A percentile compares a stretch with the other conserved stretches of the same genome.
Conservation (phyloP, 306 rosid genomes). For the Cucurbita argyrosperma region DNA sequence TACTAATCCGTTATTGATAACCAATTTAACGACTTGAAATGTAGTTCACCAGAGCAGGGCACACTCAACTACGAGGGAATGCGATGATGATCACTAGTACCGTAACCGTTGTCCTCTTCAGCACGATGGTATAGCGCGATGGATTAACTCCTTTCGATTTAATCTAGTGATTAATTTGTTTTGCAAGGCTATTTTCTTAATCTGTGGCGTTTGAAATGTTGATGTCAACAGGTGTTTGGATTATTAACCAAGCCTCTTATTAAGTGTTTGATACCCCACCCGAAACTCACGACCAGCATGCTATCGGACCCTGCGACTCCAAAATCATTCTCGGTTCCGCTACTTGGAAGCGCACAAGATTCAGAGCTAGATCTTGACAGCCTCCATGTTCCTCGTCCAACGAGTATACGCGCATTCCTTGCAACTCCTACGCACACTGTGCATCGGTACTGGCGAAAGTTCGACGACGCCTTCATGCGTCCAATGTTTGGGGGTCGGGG, state of each 20-base stretch:
- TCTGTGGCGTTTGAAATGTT: background rate
- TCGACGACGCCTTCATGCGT: constrained; percentile 80
- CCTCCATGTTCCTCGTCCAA: constrained; percentile 23
- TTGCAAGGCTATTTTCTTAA: background rate
- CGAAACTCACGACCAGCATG: constrained; percentile 44
- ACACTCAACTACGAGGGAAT: constrained; percentile 54
- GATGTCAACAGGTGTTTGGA: constrained; percentile 65
- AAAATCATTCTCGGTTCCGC: constrained; percentile 43
- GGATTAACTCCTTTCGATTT: background rate
- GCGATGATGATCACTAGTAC: constrained; percentile 97
- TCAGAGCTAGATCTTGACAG: constrained; percentile 39
- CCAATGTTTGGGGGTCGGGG: constrained; percentile 96
- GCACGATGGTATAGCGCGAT: constrained; percentile 70
- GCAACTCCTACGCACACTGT: constrained; percentile 65
- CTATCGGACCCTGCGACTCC: constrained; percentile 39
- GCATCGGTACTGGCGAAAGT: constrained; percentile 79
- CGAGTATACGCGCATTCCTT: constrained; percentile 58
- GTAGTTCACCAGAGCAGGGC: constrained; percentile 86
- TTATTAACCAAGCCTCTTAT: constrained; percentile 87
- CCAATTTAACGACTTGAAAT: constrained; percentile 10
- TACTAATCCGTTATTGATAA: background rate
- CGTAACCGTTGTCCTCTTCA: constrained; percentile 75
- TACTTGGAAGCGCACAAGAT: constrained; percentile 42
- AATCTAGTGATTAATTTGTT: background rate
- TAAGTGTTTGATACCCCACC: constrained; percentile 38